These are phyloP conservation scores for Domatiomyces globalis DNA, from an alignment of 2,329 filamentous ascomycete species.

Conservation along the genomic window DNA sequence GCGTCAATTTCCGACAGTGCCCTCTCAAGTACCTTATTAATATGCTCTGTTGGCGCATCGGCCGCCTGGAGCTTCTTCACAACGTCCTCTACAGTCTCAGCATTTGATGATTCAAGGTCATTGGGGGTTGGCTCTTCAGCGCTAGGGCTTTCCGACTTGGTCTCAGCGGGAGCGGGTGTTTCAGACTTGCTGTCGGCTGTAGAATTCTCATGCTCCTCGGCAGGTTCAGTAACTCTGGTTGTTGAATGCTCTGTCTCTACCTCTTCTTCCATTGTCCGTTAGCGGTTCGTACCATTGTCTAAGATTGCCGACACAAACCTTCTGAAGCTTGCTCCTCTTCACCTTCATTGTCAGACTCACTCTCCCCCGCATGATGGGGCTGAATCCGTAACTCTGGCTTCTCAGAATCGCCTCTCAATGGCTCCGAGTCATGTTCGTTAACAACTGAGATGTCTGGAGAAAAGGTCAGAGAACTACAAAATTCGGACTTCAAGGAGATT, in stretches of 20 bases:
- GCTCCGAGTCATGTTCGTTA: not conserved
- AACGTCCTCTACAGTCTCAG: conserved; percentile 9
- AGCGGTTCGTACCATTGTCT: not conserved
- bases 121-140: not conserved
- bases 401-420: not conserved
- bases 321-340: not conserved
- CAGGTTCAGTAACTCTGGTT: too few species aligned
- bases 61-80: conserved; percentile 13
- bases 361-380: too few species aligned
- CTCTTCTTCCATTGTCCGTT: not conserved
- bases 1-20: conserved; percentile 17
- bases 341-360: not conserved
- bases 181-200: not conserved
- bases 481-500: not conserved
- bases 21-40: conserved; percentile 11
- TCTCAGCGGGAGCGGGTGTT: not conserved
- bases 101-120: conserved; percentile 1
- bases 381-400: not conserved
- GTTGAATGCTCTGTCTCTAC: not conserved
- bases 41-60: conserved; percentile 9
- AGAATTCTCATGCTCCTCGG: too few species aligned
- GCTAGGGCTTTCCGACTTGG: not conserved
- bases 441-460: not conserved
- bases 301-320: not conserved
- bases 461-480: not conserved